Evolutionary conservation across 441 rosid genomes (phyloP).

Genomic region (Monsonia emarginata): DNA sequence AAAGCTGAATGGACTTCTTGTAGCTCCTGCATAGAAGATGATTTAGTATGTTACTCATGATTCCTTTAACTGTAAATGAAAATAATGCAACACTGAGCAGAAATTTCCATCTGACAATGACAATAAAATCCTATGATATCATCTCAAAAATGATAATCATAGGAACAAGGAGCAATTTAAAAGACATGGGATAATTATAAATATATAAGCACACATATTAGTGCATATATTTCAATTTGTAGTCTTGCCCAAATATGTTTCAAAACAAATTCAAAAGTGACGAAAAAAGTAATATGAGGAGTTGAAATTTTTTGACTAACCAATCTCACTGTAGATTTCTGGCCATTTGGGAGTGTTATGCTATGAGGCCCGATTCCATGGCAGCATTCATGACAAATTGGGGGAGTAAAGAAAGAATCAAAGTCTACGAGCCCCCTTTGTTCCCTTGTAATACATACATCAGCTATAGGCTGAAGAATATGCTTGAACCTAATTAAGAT

Average conservation of each 20-base stretch:
- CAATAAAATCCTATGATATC: too few relatives aligned
- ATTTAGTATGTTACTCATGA: background rate
- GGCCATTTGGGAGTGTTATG: conserved; percentile 79
- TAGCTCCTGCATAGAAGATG: conserved; percentile 50
- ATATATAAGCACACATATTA: background rate
- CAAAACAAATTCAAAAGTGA: conserved; percentile 10
- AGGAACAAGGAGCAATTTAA: too few relatives aligned
- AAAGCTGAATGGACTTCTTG: conserved; percentile 82
- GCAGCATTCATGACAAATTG: conserved; percentile 91
- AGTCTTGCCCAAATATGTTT: background rate
- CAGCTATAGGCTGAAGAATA: conserved; percentile 79
- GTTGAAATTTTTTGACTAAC: conserved; percentile 27
- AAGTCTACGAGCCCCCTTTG: conserved; percentile 77
- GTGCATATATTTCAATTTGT: background rate
- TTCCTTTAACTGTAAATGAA: background rate
- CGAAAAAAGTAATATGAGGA: background rate
- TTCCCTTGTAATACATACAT: conserved; percentile 51
- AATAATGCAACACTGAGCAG: too few relatives aligned
- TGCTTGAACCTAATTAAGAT: conserved; percentile 57
- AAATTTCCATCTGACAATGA: too few relatives aligned
- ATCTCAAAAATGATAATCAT: too few relatives aligned
- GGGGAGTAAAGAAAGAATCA: conserved; percentile 88
- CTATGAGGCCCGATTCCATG: conserved; percentile 96
- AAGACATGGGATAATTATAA: background rate
- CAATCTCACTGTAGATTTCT: conserved; percentile 76